Conservation (phyloP, 257 asterid genomes). For the Penstemon barbatus region DNA sequence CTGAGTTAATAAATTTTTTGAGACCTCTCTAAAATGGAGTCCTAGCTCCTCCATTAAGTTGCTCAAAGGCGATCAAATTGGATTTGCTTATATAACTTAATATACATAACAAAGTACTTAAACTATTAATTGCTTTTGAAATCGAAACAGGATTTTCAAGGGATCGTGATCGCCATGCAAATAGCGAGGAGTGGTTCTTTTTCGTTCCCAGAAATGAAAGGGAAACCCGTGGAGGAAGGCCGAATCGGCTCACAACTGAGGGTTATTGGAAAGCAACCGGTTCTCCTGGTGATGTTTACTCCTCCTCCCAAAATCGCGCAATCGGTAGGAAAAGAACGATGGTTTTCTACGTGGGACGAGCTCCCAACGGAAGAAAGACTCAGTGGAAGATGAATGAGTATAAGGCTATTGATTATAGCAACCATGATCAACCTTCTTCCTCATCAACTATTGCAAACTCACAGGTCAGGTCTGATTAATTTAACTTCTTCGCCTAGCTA, state of each 20-base stretch:
- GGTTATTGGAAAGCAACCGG: conserved; percentile 81
- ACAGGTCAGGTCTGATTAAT: conserved; percentile 27
- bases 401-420: conserved; percentile 28
- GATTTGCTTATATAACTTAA: too few relatives aligned
- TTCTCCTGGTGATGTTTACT: conserved; percentile 52
- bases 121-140: neutral
- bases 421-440: conserved; percentile 20
- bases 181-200: conserved; percentile 70
- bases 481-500: neutral
- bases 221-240: conserved; percentile 58
- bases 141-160: conserved; percentile 41
- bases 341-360: conserved; percentile 63
- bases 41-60: too few relatives aligned
- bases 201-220: conserved; percentile 53
- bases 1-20: too few relatives aligned
- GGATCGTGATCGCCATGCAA: conserved; percentile 28
- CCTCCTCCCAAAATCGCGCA: conserved; percentile 28
- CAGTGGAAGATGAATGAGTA: conserved; percentile 75
- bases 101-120: too few relatives aligned
- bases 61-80: too few relatives aligned
- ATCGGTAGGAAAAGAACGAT: conserved; percentile 58
- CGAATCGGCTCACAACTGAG: conserved; percentile 50
- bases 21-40: too few relatives aligned
- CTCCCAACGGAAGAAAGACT: conserved; percentile 55
- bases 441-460: conserved; percentile 26